These are phyloP conservation scores for Didymella arachidicola DNA, from an alignment of 2,329 filamentous ascomycete genomes.

Conservation along the genomic window DNA sequence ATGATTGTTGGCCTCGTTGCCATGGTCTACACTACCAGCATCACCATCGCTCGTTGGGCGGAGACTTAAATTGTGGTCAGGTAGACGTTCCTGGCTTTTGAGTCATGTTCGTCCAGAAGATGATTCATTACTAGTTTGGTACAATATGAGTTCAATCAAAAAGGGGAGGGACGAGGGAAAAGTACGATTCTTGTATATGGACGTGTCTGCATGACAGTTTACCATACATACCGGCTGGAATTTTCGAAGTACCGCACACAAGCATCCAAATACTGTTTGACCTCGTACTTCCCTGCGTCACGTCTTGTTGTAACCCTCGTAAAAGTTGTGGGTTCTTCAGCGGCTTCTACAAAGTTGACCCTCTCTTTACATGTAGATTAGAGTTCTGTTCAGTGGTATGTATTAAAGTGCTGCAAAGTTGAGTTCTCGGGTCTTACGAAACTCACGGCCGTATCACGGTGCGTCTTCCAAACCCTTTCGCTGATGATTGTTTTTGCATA, in stretches of 20 bases:
- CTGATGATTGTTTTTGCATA: neutral
- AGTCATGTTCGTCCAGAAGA: neutral
- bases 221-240: neutral
- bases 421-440: too few species aligned
- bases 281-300: too few species aligned
- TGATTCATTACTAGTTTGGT: neutral
- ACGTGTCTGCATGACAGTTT: neutral
- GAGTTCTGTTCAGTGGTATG: neutral
- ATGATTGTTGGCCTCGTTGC: constrained; percentile 72
- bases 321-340: neutral
- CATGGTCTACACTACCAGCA: constrained; percentile 74
- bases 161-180: neutral
- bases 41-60: constrained; percentile 61
- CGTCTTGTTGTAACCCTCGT: too few species aligned
- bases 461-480: too few species aligned
- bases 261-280: neutral
- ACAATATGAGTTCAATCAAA: neutral
- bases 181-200: constrained; percentile 2
- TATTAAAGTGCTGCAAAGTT: neutral
- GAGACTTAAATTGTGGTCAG: constrained; percentile 26
- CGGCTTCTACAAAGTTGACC: neutral
- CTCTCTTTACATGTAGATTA: neutral
- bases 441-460: too few species aligned
- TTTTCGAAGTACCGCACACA: neutral
- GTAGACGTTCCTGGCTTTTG: neutral